A percentile compares a stretch with the other conserved stretches of the same genome.
Evolutionary conservation across 1,284 basidiomycete genomes (phyloP).

Genomic region (Ganoderma multipileum): DNA sequence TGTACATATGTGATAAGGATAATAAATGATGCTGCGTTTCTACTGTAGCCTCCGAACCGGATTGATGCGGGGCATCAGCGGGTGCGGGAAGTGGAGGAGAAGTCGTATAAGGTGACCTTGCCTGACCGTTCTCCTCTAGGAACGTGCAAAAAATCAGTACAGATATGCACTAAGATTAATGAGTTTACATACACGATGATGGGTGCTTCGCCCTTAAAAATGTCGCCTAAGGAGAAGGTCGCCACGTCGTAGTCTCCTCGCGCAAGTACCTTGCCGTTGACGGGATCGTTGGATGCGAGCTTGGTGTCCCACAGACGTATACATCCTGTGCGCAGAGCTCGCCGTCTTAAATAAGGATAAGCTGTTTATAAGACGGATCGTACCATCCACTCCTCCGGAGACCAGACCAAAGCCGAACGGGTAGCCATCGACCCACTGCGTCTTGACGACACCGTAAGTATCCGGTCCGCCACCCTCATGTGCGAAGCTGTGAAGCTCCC

Average conservation of each 20-base stretch:
- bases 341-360: not conserved
- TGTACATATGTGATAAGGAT: conserved; percentile 1
- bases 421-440: conserved; percentile 60
- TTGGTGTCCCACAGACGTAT: conserved; percentile 71
- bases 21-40: not conserved
- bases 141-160: not conserved
- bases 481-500: conserved; percentile 52
- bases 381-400: conserved; percentile 72
- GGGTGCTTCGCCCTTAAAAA: conserved; percentile 54
- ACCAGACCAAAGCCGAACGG: conserved; percentile 54
- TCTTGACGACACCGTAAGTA: conserved; percentile 59
- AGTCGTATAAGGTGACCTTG: conserved; percentile 30
- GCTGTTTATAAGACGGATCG: conserved; percentile 24
- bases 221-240: conserved; percentile 65
- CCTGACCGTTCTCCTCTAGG: conserved; percentile 34
- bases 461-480: conserved; percentile 44
- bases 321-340: conserved; percentile 52
- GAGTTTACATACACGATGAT: conserved; percentile 63
- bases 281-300: conserved; percentile 42
- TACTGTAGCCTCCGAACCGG: not conserved
- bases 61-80: not conserved
- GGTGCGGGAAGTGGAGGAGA: not conserved
- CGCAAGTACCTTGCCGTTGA: conserved; percentile 58
- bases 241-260: conserved; percentile 62
- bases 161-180: not conserved